These are phyloP conservation scores for Xylaria polymorpha DNA, from an alignment of 2,329 filamentous ascomycete species.

Conservation along the genomic window DNA sequence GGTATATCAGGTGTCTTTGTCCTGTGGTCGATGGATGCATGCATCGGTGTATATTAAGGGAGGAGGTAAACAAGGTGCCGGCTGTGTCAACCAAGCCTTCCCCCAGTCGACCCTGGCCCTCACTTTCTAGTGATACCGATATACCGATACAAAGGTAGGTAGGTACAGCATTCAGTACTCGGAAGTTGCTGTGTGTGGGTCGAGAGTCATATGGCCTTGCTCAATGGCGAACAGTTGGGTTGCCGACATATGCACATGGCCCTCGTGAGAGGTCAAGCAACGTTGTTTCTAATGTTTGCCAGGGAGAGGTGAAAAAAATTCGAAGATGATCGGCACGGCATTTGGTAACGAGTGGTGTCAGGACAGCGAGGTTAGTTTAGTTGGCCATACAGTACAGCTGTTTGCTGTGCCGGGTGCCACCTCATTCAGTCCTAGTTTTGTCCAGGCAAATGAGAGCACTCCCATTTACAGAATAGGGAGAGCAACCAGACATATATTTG, in stretches of 20 bases:
- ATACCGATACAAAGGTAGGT: conserved; percentile 2
- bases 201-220: conserved; percentile 30
- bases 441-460: conserved; percentile 1
- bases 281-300: conserved; percentile 24
- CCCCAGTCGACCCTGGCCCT: conserved; percentile 18
- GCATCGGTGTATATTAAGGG: conserved; percentile 30
- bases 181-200: conserved; percentile 18
- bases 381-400: not conserved
- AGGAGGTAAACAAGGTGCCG: conserved; percentile 21
- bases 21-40: not conserved
- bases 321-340: conserved; percentile 42
- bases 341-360: conserved; percentile 31
- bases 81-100: conserved; percentile 21
- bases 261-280: conserved; percentile 36
- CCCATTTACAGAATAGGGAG: not conserved
- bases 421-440: conserved; percentile 31
- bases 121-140: not conserved
- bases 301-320: conserved; percentile 22
- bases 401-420: conserved; percentile 38
- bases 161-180: conserved; percentile 5
- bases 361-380: conserved; percentile 27
- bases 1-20: not conserved
- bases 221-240: conserved; percentile 14
- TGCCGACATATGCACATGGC: conserved; percentile 31
- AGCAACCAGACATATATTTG: conserved; percentile 17